These are phyloP conservation scores for Pisolithus orientalis DNA, from an alignment of 768 basidiomycete species.

Conservation along the genomic window DNA sequence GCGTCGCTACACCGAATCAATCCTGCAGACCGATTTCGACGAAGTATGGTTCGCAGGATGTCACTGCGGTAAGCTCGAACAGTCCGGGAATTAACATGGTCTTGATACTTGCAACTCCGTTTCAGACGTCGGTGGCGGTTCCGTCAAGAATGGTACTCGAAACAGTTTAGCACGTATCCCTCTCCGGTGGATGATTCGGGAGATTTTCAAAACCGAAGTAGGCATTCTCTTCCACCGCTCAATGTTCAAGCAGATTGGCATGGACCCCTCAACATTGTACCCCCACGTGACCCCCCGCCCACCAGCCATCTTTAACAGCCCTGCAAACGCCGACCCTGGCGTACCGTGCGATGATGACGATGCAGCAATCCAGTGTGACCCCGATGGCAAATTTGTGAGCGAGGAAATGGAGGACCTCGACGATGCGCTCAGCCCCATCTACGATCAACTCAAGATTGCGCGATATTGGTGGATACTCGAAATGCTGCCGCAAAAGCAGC, in stretches of 20 bases:
- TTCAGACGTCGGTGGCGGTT: slow-evolving; percentile 71
- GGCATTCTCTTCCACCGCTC: slow-evolving; percentile 54
- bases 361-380: background rate
- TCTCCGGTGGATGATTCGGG: slow-evolving; percentile 73
- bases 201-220: slow-evolving; percentile 49
- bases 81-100: background rate
- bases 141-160: slow-evolving; percentile 47
- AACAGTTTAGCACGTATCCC: slow-evolving; percentile 65
- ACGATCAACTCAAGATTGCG: slow-evolving; percentile 46
- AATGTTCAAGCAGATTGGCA: slow-evolving; percentile 35
- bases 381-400: slow-evolving; percentile 18
- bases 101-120: background rate
- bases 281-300: slow-evolving; percentile 37
- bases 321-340: slow-evolving; percentile 4
- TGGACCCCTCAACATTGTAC: slow-evolving; percentile 44
- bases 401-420: slow-evolving; percentile 59
- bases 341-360: slow-evolving; percentile 19
- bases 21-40: slow-evolving; percentile 48
- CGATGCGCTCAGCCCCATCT: slow-evolving; percentile 44
- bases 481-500: slow-evolving; percentile 27
- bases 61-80: slow-evolving; percentile 49
- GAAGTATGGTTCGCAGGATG: slow-evolving; percentile 82
- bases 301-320: slow-evolving; percentile 29
- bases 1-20: slow-evolving; percentile 29
- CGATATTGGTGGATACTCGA: slow-evolving; percentile 60